Percentiles rank a stretch among this genome's conserved stretches.
These are phyloP conservation scores for Marchantia polymorpha DNA, from an alignment of 225 moss, liverwort and hornwort genomes.

Conservation along the genomic window DNA sequence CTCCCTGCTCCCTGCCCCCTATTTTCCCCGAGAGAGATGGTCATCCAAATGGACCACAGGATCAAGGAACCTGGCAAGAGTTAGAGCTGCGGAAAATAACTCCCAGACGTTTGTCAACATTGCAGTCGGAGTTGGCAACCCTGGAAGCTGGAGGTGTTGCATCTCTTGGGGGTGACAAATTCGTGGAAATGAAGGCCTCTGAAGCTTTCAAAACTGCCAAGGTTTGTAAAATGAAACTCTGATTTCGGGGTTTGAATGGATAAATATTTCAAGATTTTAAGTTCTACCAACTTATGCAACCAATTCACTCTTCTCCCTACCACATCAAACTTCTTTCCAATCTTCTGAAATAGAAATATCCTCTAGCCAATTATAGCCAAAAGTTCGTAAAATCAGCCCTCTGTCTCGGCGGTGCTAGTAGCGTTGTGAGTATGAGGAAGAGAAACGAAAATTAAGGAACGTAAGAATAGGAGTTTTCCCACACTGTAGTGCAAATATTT, in stretches of 20 bases:
- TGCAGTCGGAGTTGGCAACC: constrained; percentile 14
- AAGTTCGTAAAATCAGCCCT: too few species aligned
- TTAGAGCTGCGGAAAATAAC: neutral
- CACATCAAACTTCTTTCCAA: too few species aligned
- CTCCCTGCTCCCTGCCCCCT: neutral
- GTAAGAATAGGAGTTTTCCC: too few species aligned
- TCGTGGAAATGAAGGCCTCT: constrained; percentile 4
- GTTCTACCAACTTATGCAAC: neutral
- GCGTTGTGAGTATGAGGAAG: too few species aligned
- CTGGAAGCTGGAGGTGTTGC: neutral
- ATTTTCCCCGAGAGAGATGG: neutral
- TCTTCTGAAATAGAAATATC: too few species aligned
- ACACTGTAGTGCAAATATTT: too few species aligned
- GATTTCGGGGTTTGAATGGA: neutral
- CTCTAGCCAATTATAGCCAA: too few species aligned
- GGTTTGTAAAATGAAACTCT: neutral
- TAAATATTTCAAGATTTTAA: neutral
- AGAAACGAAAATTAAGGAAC: too few species aligned
- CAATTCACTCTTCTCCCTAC: neutral
- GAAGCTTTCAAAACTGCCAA: constrained; percentile 18
- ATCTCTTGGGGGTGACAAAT: neutral
- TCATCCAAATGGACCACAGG: neutral
- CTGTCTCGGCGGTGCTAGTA: too few species aligned
- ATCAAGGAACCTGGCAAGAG: too few species aligned
- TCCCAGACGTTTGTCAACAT: neutral